Evolutionary conservation across 2,329 filamentous ascomycete species (phyloP).

Genomic region (Cucurbitaria berberidis): DNA sequence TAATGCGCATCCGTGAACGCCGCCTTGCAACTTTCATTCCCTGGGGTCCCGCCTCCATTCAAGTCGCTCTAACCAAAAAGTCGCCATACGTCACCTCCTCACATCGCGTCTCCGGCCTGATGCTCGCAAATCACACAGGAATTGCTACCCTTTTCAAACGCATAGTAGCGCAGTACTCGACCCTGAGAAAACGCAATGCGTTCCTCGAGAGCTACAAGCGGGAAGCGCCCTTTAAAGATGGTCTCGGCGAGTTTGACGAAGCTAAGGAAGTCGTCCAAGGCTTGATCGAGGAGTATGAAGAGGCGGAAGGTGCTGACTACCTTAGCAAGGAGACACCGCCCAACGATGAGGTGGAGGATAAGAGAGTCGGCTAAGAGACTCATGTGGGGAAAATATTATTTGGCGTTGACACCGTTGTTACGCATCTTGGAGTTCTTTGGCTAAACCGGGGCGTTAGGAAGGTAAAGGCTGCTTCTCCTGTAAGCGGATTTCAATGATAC

Average conservation of each 20-base stretch:
- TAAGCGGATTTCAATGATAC: constrained; percentile 20
- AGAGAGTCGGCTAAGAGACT: constrained; percentile 28
- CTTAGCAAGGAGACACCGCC: constrained; percentile 71
- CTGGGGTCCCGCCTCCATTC: constrained; percentile 97
- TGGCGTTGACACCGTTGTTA: constrained; percentile 9
- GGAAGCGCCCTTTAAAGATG: constrained; percentile 90
- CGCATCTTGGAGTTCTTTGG: constrained; percentile 15
- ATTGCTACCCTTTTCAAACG: constrained; percentile 97
- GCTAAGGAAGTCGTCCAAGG: constrained; percentile 89
- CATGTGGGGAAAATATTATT: neutral
- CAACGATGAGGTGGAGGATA: constrained; percentile 40
- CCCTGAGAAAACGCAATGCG: constrained; percentile 93
- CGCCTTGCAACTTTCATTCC: constrained; percentile 95
- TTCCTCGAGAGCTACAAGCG: constrained; percentile 97
- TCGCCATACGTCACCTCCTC: constrained; percentile 95
- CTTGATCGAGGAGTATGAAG: constrained; percentile 92
- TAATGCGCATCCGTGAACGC: constrained; percentile 93
- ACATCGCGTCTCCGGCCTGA: constrained; percentile 92
- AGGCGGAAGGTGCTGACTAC: constrained; percentile 89
- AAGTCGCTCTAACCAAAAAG: constrained; percentile 94
- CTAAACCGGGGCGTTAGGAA: constrained; percentile 13
- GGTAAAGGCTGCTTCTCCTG: constrained; percentile 10
- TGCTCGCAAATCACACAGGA: constrained; percentile 97
- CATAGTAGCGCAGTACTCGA: constrained; percentile 90
- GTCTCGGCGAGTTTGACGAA: constrained; percentile 93